These are phyloP conservation scores for Fomitopsis serialis DNA, from an alignment of 768 basidiomycete species.

Conservation along the genomic window DNA sequence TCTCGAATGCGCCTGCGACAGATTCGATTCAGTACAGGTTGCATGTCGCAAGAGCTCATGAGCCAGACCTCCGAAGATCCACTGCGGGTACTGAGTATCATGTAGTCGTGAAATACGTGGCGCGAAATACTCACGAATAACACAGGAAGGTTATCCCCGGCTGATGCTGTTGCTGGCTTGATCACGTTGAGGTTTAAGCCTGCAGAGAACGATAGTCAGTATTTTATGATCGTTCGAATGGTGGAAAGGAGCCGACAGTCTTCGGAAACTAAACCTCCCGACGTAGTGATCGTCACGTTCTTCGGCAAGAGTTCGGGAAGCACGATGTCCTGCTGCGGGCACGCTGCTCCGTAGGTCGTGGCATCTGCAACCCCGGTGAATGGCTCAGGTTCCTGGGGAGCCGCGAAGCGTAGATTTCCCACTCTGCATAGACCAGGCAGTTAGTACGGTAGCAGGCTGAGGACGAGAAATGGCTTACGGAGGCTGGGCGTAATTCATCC, in stretches of 20 bases:
- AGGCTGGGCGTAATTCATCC: slow-evolving; percentile 1
- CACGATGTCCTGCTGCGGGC: slow-evolving; percentile 1
- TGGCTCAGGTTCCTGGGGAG: background rate
- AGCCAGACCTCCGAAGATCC: slow-evolving; percentile 13
- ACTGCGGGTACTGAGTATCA: background rate
- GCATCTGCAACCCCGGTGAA: background rate
- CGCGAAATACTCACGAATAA: background rate
- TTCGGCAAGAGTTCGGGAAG: background rate
- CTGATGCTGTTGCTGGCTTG: background rate
- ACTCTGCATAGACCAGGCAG: background rate
- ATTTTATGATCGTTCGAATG: too few relatives aligned
- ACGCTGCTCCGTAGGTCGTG: background rate
- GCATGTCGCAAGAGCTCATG: too few relatives aligned
- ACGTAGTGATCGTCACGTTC: background rate
- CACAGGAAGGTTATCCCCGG: background rate
- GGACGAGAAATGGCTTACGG: background rate
- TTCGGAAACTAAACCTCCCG: background rate
- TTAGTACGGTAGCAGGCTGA: too few relatives aligned
- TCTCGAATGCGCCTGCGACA: slow-evolving; percentile 1
- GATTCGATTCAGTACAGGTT: background rate
- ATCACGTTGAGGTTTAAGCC: background rate
- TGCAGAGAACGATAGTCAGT: background rate
- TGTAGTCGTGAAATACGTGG: background rate
- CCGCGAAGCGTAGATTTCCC: background rate
- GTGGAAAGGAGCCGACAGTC: background rate